Base-by-base conservation (phyloP, 257 asterid genomes). In the Sherardia arvensis region DNA sequence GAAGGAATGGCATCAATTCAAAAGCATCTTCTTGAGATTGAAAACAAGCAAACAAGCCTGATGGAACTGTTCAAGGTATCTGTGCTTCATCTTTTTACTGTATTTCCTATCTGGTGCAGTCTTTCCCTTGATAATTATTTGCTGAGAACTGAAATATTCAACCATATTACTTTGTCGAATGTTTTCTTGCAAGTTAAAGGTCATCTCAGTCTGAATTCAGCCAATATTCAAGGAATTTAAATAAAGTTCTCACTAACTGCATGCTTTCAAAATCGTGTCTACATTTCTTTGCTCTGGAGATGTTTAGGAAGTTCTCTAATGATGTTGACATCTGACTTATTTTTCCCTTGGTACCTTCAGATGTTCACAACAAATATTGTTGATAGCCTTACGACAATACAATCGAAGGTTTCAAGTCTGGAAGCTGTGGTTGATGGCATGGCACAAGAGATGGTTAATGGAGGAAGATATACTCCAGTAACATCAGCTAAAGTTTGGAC, bases 21-120 rank as follows among this genome's bases (percentile, higher is more conserved):
- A 66, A 82, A 87, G 72, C 97, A 92, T 72, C 95, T 92, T 60
- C 66, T 78, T 77, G 96, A 83, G 79, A 88, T 92, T 56, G 97
- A 92, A 73, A 79, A 66, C 69, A 92, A 78, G 81, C 98, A 92
- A 79, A 79, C 97, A 66, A 76, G 74, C 66, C 78, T 92, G 79
- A 73, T 82, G 77, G 95, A 89, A 73, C 66, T 83, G 85, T 80
- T 92, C 59, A 83, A 86, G 98, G 98, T 92, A 80, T 68, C 58
- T 51, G 14, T 53, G 60, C 54, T 36, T 43, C 21, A 15, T 14
- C 18, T 34, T 22, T 40, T 21, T 22, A 4, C 25, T 30, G 26
- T 5, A 18, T 23, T n/a, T 23, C 15, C 18, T 9, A 23, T 62
- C 1, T 64, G 22, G 49, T 64, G 21, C 30, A 36, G 33, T 7